Percentiles rank a stretch among this genome's conserved stretches.
These are phyloP conservation scores for Bocquillonia castaneifolia DNA, from an alignment of 441 rosid genomes.

Conservation along the genomic window DNA sequence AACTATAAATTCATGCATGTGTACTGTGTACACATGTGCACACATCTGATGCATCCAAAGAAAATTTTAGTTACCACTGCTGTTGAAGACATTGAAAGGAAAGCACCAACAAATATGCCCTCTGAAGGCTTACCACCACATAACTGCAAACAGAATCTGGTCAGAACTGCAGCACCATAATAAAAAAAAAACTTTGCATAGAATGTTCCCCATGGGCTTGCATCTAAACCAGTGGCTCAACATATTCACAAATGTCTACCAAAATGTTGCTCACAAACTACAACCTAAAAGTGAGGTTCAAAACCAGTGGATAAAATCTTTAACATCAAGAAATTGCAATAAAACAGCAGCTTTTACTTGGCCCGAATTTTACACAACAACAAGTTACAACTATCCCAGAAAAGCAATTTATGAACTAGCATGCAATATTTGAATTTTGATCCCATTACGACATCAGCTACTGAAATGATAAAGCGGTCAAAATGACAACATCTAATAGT, in stretches of 20 bases:
- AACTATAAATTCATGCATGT: neutral
- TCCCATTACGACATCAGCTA: neutral
- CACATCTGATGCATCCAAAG: neutral
- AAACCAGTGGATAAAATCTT: neutral
- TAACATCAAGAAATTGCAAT: neutral
- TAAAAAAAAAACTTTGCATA: constrained; percentile 6
- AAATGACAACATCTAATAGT: neutral
- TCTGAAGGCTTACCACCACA: constrained; percentile 87
- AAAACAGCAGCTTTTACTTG: neutral
- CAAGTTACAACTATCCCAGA: neutral
- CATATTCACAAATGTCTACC: neutral
- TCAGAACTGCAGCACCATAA: constrained; percentile 23
- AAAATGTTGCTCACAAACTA: neutral
- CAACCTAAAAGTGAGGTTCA: neutral
- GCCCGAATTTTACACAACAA: neutral
- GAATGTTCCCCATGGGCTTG: neutral
- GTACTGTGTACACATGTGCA: no score
- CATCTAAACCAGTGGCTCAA: neutral
- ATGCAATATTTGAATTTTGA: neutral
- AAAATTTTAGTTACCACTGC: constrained; percentile 63
- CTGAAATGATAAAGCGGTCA: neutral
- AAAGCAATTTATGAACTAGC: neutral
- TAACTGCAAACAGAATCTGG: constrained; percentile 49
- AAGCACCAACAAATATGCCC: constrained; percentile 81
- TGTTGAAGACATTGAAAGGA: constrained; percentile 91